phyloP scores from a whole-genome alignment of 2,329 filamentous ascomycete species.

The Fusarium subtropicale region DNA sequence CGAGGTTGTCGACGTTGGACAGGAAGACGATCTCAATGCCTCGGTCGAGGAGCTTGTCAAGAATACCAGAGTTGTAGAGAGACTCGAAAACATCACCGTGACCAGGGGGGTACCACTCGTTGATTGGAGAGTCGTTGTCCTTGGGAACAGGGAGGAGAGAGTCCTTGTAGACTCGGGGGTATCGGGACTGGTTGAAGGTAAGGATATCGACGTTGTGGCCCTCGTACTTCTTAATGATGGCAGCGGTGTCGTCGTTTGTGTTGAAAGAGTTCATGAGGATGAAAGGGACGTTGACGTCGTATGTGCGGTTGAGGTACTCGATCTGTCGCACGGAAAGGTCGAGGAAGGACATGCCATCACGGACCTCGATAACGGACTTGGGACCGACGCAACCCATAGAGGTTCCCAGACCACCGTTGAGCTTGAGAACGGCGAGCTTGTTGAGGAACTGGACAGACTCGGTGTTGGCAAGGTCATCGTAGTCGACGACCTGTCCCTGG shows the following conservation, averaged over 20 bases:
- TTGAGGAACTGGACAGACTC: conserved; percentile 94
- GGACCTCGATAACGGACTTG: conserved; percentile 99
- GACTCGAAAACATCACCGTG: conserved; percentile 99
- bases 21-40: conserved; percentile 99
- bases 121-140: conserved; percentile 84
- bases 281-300: conserved; percentile 96
- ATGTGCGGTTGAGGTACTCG: conserved; percentile 98
- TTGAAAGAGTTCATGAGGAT: conserved; percentile 99
- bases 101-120: conserved; percentile 98
- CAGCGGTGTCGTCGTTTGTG: conserved; percentile 96
- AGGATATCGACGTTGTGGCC: conserved; percentile 99
- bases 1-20: conserved; percentile 98
- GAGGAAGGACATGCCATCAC: conserved; percentile 99
- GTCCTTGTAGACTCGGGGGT: conserved; percentile 98
- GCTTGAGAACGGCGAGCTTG: conserved; percentile 98
- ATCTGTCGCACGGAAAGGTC: conserved; percentile 99
- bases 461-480: conserved; percentile 87
- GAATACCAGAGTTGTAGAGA: conserved; percentile 97
- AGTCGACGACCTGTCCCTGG: conserved; percentile 93
- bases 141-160: conserved; percentile 96
- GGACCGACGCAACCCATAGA: conserved; percentile 99
- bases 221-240: conserved; percentile 99
- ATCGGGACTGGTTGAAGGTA: conserved; percentile 99
- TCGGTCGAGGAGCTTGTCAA: conserved; percentile 94
- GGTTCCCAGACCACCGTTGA: conserved; percentile 98